Percentiles rank a stretch among this genome's conserved stretches.
phyloP scores from a whole-genome alignment of 495 filamentous ascomycete species.

The Aspergillus nanangensis region DNA sequence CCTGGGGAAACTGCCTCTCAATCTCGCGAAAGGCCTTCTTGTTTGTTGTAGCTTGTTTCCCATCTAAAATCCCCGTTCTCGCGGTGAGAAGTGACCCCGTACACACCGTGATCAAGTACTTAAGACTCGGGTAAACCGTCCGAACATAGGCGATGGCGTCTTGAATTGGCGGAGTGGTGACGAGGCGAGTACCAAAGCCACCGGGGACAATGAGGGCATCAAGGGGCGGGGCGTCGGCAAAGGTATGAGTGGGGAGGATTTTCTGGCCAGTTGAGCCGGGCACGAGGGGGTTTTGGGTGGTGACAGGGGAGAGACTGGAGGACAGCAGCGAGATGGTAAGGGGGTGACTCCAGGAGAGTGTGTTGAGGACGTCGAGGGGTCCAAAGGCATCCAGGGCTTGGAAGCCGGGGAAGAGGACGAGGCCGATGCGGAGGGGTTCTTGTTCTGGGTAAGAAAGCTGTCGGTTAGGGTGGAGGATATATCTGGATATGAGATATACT shows the following conservation, averaged over 20 bases:
- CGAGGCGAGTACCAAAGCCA: constrained; percentile 47
- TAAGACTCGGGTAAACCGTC: constrained; percentile 33
- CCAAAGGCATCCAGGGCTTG: constrained; percentile 51
- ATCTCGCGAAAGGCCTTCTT: constrained; percentile 21
- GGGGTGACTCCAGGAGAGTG: constrained; percentile 39
- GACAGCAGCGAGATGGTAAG: constrained; percentile 45
- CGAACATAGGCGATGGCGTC: constrained; percentile 43
- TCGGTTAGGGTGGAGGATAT: no score
- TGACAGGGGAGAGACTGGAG: constrained; percentile 48
- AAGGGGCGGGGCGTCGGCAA: constrained; percentile 31
- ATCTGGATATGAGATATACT: no score
- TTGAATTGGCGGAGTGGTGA: constrained; percentile 8
- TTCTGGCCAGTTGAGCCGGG: constrained; percentile 27
- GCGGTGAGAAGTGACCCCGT: constrained; percentile 53
- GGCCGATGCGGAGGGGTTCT: constrained; percentile 18
- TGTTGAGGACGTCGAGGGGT: constrained; percentile 58
- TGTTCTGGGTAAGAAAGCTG: neutral
- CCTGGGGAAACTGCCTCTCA: constrained; percentile 34
- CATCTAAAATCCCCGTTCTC: constrained; percentile 53
- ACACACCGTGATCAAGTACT: constrained; percentile 61
- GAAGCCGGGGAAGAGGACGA: constrained; percentile 31
- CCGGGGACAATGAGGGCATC: constrained; percentile 68
- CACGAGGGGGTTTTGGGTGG: constrained; percentile 21
- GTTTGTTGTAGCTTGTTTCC: constrained; percentile 52
- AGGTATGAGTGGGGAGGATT: constrained; percentile 62